These are phyloP conservation scores for Epichloe aotearoae DNA, from an alignment of 2,329 filamentous ascomycete genomes.

Conservation along the genomic window DNA sequence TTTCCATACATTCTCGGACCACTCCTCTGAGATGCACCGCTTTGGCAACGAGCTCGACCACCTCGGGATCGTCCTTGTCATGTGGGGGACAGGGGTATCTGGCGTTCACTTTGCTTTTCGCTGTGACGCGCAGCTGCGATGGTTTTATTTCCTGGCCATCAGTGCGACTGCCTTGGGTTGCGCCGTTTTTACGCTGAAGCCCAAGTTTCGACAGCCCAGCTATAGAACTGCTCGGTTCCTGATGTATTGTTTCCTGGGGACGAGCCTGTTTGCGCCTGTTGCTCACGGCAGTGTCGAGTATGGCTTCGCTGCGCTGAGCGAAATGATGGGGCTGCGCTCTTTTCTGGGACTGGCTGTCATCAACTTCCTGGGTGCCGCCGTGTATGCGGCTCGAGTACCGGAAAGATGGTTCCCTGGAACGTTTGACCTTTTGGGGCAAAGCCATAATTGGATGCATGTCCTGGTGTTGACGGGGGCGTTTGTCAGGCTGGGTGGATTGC, in stretches of 20 bases:
- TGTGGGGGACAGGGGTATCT: conserved; percentile 11
- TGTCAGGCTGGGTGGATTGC: conserved; percentile 9
- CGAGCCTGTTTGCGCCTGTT: conserved; percentile 14
- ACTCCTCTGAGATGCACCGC: conserved; percentile 14
- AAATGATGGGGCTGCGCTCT: conserved; percentile 12
- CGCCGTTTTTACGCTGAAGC: conserved; percentile 13
- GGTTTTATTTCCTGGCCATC: conserved; percentile 10
- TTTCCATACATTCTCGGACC: conserved; percentile 15
- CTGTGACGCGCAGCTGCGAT: conserved; percentile 8
- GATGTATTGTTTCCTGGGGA: conserved; percentile 12
- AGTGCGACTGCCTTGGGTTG: conserved; percentile 14
- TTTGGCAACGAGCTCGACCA: conserved; percentile 18
- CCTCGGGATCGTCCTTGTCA: conserved; percentile 14
- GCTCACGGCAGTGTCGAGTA: conserved; percentile 10
- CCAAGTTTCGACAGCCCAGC: conserved; percentile 13
- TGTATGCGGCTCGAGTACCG: conserved; percentile 10
- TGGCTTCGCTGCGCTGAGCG: conserved; percentile 9
- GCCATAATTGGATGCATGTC: conserved; percentile 16
- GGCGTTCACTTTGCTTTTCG: conserved; percentile 15
- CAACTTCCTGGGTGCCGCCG: conserved; percentile 15
- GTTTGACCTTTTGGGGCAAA: conserved; percentile 15
- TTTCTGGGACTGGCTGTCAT: conserved; percentile 16
- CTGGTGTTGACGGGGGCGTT: conserved; percentile 11
- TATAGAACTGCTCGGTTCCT: conserved; percentile 13
- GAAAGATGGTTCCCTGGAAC: conserved; percentile 17